These are phyloP conservation scores for Chiua virens DNA, from an alignment of 768 basidiomycete species.

Conservation along the genomic window DNA sequence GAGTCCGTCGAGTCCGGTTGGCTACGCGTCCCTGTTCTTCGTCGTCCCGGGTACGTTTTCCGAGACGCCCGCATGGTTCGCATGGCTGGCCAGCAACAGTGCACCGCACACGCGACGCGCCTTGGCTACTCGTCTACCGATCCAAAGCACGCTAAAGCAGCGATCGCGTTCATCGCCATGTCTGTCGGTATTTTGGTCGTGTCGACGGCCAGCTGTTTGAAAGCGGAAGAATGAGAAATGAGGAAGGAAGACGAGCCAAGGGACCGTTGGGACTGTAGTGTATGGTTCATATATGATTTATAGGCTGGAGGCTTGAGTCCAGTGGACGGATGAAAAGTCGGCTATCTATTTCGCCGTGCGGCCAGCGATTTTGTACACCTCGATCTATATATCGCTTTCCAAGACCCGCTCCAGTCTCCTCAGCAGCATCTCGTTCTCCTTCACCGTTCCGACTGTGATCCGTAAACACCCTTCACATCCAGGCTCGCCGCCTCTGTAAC, in stretches of 20 bases:
- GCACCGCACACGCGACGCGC: constrained; percentile 56
- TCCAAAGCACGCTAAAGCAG: constrained; percentile 50
- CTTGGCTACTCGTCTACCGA: constrained; percentile 48
- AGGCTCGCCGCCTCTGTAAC: constrained; percentile 81
- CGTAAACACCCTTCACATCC: constrained; percentile 88
- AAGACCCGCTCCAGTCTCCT: constrained; percentile 53
- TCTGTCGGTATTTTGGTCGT: constrained; percentile 40
- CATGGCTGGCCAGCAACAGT: constrained; percentile 64
- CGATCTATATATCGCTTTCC: background rate
- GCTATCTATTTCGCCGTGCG: too few relatives aligned
- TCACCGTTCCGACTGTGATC: constrained; percentile 83
- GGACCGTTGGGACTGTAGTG: constrained; percentile 49
- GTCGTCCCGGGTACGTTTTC: constrained; percentile 51
- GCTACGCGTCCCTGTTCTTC: constrained; percentile 59
- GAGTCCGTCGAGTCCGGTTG: constrained; percentile 35
- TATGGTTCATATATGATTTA: constrained; percentile 55
- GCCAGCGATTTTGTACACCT: too few relatives aligned
- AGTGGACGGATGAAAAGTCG: too few relatives aligned
- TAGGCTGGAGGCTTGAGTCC: constrained; percentile 34
- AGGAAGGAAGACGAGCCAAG: constrained; percentile 38
- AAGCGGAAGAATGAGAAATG: constrained; percentile 36
- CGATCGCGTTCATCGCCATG: constrained; percentile 35
- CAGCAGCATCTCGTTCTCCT: constrained; percentile 69
- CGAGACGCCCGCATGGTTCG: constrained; percentile 47
- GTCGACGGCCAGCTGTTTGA: constrained; percentile 40